Evolutionary conservation across 1,284 basidiomycete species (phyloP).

Genomic region (Microstroma glucosiphilum): DNA sequence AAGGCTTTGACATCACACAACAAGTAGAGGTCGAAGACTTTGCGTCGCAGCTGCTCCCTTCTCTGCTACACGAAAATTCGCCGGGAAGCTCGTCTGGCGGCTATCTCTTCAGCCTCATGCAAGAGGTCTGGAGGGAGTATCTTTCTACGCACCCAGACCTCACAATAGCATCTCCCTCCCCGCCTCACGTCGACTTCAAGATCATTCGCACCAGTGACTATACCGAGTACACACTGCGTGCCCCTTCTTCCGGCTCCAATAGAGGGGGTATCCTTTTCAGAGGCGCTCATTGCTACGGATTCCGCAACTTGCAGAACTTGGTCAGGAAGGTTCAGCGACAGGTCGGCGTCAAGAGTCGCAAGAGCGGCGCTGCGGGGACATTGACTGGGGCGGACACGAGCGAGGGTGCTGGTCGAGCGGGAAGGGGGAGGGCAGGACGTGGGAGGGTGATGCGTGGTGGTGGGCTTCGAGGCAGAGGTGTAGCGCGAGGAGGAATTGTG

Average conservation of each 20-base stretch:
- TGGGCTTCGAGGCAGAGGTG: slow-evolving; percentile 51
- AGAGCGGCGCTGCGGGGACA: slow-evolving; percentile 21
- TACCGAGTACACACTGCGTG: slow-evolving; percentile 58
- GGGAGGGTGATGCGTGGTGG: slow-evolving; percentile 48
- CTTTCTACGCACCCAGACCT: slow-evolving; percentile 11
- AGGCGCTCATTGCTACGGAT: slow-evolving; percentile 92
- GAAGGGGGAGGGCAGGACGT: slow-evolving; percentile 17
- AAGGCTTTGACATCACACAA: slow-evolving; percentile 67
- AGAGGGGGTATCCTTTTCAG: slow-evolving; percentile 66
- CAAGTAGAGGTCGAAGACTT: slow-evolving; percentile 57
- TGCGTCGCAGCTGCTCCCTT: slow-evolving; percentile 57
- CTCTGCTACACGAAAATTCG: slow-evolving; percentile 61
- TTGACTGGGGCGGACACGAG: slow-evolving; percentile 2
- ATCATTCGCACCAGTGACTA: slow-evolving; percentile 56
- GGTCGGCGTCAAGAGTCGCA: slow-evolving; percentile 56
- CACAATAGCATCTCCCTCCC: background rate
- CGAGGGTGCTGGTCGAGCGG: slow-evolving; percentile 13
- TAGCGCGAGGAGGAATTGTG: slow-evolving; percentile 33
- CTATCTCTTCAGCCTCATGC: slow-evolving; percentile 64
- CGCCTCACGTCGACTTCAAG: slow-evolving; percentile 33
- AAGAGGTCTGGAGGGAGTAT: slow-evolving; percentile 33
- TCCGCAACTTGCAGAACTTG: slow-evolving; percentile 93
- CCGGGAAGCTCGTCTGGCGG: slow-evolving; percentile 86
- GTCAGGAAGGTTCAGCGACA: slow-evolving; percentile 66
- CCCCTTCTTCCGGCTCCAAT: background rate